Percentiles rank a stretch among this genome's conserved stretches.
These are phyloP conservation scores for Podospora comata DNA, from an alignment of 495 filamentous ascomycete genomes.

Conservation along the genomic window DNA sequence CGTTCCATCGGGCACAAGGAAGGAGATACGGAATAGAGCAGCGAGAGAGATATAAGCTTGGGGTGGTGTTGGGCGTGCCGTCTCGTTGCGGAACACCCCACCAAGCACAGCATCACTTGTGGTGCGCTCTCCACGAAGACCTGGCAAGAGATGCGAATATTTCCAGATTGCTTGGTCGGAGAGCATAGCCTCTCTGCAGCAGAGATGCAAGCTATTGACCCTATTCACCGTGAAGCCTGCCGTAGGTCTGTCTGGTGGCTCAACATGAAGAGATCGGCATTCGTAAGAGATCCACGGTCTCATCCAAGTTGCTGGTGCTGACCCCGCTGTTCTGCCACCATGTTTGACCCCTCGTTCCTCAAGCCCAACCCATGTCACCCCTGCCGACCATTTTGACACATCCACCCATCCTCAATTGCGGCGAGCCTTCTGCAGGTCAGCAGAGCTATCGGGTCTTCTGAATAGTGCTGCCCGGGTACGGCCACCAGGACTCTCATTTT, in stretches of 20 bases:
- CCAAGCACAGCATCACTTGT: slow-evolving; percentile 3
- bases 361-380: background rate
- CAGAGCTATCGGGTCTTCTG: background rate
- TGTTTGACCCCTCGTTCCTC: slow-evolving; percentile 6
- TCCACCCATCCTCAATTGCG: background rate
- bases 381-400: background rate
- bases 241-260: background rate
- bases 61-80: background rate
- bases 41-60: background rate
- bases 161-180: background rate
- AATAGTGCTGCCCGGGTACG: background rate
- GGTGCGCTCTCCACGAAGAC: background rate
- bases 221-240: background rate
- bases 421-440: background rate
- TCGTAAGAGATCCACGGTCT: slow-evolving; percentile 9
- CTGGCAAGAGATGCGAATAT: background rate
- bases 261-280: slow-evolving; percentile 8
- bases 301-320: slow-evolving; percentile 8
- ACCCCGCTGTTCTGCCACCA: background rate
- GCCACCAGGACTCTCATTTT: background rate
- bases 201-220: background rate
- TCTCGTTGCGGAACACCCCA: slow-evolving; percentile 3
- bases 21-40: background rate
- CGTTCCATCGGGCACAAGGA: slow-evolving; percentile 9
- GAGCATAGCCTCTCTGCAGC: background rate